phyloP scores from a whole-genome alignment of 306 rosid genomes.

The Heteromeles arbutifolia region DNA sequence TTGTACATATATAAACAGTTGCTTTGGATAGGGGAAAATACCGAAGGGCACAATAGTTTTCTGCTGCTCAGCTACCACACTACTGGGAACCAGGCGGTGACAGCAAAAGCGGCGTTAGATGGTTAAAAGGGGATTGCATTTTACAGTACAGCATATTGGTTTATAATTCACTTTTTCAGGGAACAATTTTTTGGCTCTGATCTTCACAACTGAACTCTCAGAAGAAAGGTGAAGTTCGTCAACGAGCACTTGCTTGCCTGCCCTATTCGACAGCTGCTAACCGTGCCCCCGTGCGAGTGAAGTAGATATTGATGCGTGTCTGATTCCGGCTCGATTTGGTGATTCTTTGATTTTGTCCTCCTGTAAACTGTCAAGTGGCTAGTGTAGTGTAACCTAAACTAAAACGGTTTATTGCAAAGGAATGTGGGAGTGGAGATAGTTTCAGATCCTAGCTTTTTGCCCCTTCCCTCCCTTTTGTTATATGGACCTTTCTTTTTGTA shows the following conservation, averaged over 20 bases:
- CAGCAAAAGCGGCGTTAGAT: slow-evolving; percentile 19
- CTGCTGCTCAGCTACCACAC: slow-evolving; percentile 24
- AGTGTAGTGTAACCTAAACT: slow-evolving; percentile 46
- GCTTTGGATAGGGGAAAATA: slow-evolving; percentile 22
- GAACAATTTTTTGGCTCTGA: slow-evolving; percentile 20
- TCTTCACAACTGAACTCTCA: slow-evolving; percentile 18
- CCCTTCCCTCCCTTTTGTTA: neutral
- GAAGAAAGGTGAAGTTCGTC: slow-evolving; percentile 18
- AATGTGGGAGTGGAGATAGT: slow-evolving; percentile 34
- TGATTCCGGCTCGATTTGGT: slow-evolving; percentile 24
- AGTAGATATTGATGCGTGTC: slow-evolving; percentile 17
- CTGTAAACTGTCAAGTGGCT: slow-evolving; percentile 39
- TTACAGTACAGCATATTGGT: slow-evolving; percentile 33
- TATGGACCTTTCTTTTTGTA: slow-evolving; percentile 35
- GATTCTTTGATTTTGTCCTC: slow-evolving; percentile 58
- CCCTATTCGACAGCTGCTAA: slow-evolving; percentile 26
- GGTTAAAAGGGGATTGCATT: slow-evolving; percentile 32
- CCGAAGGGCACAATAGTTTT: slow-evolving; percentile 18
- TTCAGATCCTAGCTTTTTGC: slow-evolving; percentile 1
- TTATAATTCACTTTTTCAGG: slow-evolving; percentile 15
- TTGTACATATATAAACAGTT: slow-evolving; percentile 29
- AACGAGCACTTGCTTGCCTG: slow-evolving; percentile 17
- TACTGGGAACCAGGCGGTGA: slow-evolving; percentile 27
- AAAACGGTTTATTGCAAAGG: slow-evolving; percentile 31
- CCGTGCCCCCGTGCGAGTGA: slow-evolving; percentile 24